Percentiles rank a stretch among this genome's conserved stretches.
Evolutionary conservation across 345 rosid genomes (phyloP).

Genomic region (Conringia planisiliqua): DNA sequence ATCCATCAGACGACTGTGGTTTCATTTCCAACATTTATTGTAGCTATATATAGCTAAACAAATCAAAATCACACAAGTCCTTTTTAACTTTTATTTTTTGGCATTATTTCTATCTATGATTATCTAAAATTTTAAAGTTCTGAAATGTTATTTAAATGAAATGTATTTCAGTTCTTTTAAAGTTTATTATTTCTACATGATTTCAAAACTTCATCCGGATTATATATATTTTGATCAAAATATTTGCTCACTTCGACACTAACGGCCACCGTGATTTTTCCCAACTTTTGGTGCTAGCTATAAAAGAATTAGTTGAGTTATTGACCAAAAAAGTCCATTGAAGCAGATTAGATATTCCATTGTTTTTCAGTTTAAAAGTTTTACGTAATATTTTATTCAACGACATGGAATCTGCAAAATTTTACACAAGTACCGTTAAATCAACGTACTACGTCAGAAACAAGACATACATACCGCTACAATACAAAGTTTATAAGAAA

Average conservation of each 20-base stretch:
- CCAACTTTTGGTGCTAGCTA: slow-evolving; percentile 4
- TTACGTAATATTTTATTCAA: background rate
- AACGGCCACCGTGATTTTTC: background rate
- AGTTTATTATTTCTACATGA: background rate
- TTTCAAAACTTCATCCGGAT: background rate
- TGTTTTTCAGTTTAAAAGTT: background rate
- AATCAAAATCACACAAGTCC: background rate
- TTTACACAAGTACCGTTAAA: slow-evolving; percentile 30
- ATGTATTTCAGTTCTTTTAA: background rate
- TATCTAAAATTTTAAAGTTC: background rate
- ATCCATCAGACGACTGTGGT: background rate
- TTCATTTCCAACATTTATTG: background rate
- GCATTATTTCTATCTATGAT: background rate
- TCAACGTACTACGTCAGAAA: slow-evolving; percentile 21
- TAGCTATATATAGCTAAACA: slow-evolving; percentile 16
- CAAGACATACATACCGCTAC: slow-evolving; percentile 22
- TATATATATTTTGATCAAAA: background rate
- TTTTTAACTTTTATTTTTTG: background rate
- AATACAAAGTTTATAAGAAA: slow-evolving; percentile 3
- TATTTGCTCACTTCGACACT: background rate
- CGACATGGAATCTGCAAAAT: slow-evolving; percentile 24
- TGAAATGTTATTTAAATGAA: background rate
- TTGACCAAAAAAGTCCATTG: background rate
- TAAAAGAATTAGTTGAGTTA: background rate
- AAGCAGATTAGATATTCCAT: background rate